Evolutionary conservation across 1,139 yeast species (phyloP).

Genomic region (Geotrichum citri-aurantii): DNA sequence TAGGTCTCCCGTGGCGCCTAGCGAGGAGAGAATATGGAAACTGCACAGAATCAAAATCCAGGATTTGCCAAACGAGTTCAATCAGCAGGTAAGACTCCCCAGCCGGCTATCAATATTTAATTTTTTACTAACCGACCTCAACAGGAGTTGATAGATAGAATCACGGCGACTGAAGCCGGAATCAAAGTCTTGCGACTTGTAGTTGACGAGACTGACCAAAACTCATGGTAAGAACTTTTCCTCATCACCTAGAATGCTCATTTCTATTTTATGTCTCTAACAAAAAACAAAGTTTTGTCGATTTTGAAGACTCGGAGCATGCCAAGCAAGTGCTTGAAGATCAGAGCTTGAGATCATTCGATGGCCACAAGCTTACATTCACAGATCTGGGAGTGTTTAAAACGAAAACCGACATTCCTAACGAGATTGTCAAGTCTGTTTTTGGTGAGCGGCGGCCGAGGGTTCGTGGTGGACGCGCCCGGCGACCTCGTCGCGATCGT

Average conservation of each 20-base stretch:
- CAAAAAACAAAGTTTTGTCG: constrained; percentile 61
- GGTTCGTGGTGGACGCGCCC: neutral
- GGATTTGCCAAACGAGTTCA: neutral
- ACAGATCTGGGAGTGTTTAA: neutral
- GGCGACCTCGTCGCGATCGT: neutral
- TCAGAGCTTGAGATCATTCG: neutral
- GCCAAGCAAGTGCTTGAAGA: neutral
- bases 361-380: neutral
- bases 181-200: neutral
- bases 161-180: neutral
- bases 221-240: neutral
- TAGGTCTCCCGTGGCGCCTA: neutral
- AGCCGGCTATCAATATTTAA: no score
- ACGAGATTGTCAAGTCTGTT: neutral
- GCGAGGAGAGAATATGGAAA: neutral
- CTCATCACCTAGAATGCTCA: neutral
- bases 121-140: neutral
- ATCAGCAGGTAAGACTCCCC: neutral
- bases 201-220: neutral
- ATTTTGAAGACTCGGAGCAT: constrained; percentile 42
- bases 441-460: neutral
- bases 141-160: neutral
- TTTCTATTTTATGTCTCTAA: neutral
- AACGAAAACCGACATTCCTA: neutral
- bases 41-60: neutral